Conservation (phyloP, 345 rosid species). For the Lenwebbia sp. region DNA sequence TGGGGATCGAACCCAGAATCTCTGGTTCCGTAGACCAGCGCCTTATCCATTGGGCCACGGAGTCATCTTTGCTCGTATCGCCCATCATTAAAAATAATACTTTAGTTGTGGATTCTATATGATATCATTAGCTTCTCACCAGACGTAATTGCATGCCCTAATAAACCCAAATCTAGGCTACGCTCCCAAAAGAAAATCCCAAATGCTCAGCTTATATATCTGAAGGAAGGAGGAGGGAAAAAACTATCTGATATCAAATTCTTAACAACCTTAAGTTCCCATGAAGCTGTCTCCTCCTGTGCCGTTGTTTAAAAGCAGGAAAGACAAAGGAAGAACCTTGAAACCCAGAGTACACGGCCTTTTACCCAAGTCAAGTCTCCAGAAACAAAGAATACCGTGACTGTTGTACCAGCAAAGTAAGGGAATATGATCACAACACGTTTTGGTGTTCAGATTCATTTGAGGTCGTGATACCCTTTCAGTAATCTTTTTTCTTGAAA, state of each 20-base stretch:
- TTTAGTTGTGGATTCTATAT: not conserved
- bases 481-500: not conserved
- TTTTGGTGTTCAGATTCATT: not conserved
- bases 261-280: not conserved
- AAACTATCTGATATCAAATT: not conserved
- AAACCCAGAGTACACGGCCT: not conserved
- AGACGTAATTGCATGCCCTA: not conserved
- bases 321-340: not conserved
- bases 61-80: not conserved
- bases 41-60: slow-evolving; percentile 91
- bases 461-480: not conserved
- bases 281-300: not conserved
- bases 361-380: not conserved
- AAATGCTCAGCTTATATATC: not conserved
- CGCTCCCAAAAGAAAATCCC: not conserved
- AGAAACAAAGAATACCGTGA: not conserved
- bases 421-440: not conserved
- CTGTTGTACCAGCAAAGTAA: not conserved
- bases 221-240: not conserved
- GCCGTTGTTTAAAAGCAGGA: not conserved
- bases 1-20: slow-evolving; percentile 51
- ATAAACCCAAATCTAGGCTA: not conserved
- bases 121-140: fast-evolving
- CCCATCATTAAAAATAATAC: not conserved
- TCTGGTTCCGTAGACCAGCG: slow-evolving; percentile 92